A percentile compares a stretch with the other conserved stretches of the same genome.
Conservation (phyloP, 805 yeast species). For the Candida krabiensis region DNA sequence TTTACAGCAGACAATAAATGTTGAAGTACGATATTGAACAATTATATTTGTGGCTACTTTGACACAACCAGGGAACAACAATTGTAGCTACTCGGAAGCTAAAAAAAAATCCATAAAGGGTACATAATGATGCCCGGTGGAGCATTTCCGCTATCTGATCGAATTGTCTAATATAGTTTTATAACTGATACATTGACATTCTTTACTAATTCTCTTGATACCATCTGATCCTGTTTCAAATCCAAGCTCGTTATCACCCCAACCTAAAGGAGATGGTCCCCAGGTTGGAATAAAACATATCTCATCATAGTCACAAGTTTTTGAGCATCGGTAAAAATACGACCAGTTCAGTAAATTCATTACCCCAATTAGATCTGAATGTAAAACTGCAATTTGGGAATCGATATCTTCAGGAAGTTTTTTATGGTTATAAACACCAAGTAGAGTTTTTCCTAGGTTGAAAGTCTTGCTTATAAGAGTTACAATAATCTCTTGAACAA, state of each 20-base stretch:
- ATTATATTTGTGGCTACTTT: too few species aligned
- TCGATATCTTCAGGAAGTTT: constrained; percentile 18
- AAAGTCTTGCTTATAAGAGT: constrained; percentile 38
- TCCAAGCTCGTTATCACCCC: constrained; percentile 32
- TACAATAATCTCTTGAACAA: constrained; percentile 40
- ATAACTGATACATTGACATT: constrained; percentile 20
- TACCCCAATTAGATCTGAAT: constrained; percentile 16
- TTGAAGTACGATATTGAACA: too few species aligned
- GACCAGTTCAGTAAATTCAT: constrained; percentile 41
- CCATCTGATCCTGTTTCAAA: constrained; percentile 27
- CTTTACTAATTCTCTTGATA: constrained; percentile 24
- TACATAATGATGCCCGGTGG: too few species aligned
- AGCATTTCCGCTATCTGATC: too few species aligned
- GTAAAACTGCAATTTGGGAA: constrained; percentile 10
- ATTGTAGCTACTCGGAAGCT: too few species aligned
- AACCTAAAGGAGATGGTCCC: constrained; percentile 57
- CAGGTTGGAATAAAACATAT: constrained; percentile 59
- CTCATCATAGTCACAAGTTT: constrained; percentile 45
- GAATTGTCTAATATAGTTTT: constrained; percentile 4
- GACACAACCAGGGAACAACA: too few species aligned
- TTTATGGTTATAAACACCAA: constrained; percentile 14
- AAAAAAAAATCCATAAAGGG: too few species aligned
- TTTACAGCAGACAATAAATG: too few species aligned
- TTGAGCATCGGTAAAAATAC: constrained; percentile 40
- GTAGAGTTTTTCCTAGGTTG: constrained; percentile 29